phyloP scores from a whole-genome alignment of 78 protist species.

The Chrysochromulina tobinii region DNA sequence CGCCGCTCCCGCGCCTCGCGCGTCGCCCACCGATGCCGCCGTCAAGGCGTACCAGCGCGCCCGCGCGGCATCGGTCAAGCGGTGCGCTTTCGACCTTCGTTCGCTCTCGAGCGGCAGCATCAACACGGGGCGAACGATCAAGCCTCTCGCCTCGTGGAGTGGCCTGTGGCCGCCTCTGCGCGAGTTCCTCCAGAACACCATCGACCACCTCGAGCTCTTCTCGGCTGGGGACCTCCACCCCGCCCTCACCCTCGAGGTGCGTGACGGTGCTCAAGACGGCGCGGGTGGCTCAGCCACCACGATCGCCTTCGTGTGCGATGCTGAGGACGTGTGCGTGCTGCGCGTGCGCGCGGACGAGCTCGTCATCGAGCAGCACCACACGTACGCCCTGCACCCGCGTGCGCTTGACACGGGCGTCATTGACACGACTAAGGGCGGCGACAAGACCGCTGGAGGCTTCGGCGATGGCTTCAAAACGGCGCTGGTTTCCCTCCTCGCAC shows the following conservation, averaged over 20 bases:
- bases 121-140: neutral
- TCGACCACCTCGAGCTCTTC: neutral
- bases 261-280: neutral
- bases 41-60: neutral
- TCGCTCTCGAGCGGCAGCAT: neutral
- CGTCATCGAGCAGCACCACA: neutral
- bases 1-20: too few species aligned
- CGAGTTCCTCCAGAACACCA: neutral
- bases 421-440: neutral
- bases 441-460: neutral
- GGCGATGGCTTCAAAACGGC: constrained; percentile 12
- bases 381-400: neutral
- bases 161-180: constrained; percentile 2
- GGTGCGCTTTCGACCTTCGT: neutral
- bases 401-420: neutral
- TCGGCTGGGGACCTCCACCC: neutral
- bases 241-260: neutral
- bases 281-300: neutral
- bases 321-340: neutral
- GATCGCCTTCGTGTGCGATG: neutral
- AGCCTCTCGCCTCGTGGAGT: neutral
- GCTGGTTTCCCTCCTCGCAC: neutral
- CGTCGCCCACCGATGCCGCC: too few species aligned
- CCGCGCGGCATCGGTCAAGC: neutral
- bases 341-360: neutral